Evolutionary conservation across 2,329 filamentous ascomycete species (phyloP), one percentile per base, ranked within the genome.

Genomic region (Byssochlamys sp.): DNA sequence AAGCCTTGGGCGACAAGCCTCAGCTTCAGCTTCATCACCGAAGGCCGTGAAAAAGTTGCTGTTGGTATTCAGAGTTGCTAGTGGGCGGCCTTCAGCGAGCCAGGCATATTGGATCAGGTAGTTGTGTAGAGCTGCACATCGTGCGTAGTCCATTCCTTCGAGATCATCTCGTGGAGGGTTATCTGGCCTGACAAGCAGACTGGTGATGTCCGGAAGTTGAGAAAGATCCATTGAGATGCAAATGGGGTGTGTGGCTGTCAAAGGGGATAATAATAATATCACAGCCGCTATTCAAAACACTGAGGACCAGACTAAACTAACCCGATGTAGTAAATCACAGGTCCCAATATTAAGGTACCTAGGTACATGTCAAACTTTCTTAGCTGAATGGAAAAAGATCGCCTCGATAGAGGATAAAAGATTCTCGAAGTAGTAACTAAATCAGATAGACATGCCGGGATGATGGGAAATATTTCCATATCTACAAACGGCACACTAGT

Each of bases 71-170:
- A 67, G 57, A 61, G 53, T 56, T 54, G 54, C 63, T 54, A 58
- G 39, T 11, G 53, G 39, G 27, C 60, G 61, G 7, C 66, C 64
- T 59, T 68, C 64, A 33, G 66, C 62, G 45, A 61, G 50, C 61
- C 63, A 66, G 57, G 63, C 56, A 54, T 69, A 65, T 52, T 67
- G 60, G 5, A 67, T 59, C 51, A 73, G 62, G 50, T 70, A 67
- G 45, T 72, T 70, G 56, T 72, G 66, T 28, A 71, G 65, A 59
- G 64, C 63, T 19, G 61, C 67, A 59, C 69, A 71, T 65, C 68
- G 64, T 55, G 24, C 35, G 58, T 67, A 57, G 53, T 70, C 66
- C 58, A 71, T 62, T 2, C 62, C 61, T 52, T 59, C 54, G 11
- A 65, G 39, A 60, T 67, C 61, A 51, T 60, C 58, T 49, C 65